These are phyloP conservation scores for Tylopilus felleus DNA, from an alignment of 768 basidiomycete species.

Conservation along the genomic window DNA sequence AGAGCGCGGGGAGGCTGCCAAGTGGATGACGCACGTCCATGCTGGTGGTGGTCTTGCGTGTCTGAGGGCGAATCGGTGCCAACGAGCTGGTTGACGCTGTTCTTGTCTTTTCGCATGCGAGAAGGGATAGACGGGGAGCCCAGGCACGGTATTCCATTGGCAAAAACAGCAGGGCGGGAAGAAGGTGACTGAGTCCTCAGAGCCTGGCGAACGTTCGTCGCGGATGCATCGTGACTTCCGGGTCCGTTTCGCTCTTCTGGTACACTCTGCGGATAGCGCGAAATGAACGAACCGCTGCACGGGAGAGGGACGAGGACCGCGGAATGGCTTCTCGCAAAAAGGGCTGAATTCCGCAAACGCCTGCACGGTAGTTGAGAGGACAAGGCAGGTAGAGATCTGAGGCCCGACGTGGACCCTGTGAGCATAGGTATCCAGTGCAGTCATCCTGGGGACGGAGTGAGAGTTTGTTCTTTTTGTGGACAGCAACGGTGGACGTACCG, in stretches of 20 bases:
- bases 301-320: neutral
- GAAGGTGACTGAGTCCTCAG: neutral
- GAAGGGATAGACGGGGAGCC: neutral
- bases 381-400: slow-evolving; percentile 41
- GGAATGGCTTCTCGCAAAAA: slow-evolving; percentile 9
- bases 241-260: slow-evolving; percentile 1
- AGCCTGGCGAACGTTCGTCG: neutral
- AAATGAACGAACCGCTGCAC: slow-evolving; percentile 3
- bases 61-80: slow-evolving; percentile 4
- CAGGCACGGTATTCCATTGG: neutral
- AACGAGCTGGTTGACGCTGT: slow-evolving; percentile 2
- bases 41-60: slow-evolving; percentile 7
- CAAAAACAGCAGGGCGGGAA: neutral
- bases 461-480: neutral
- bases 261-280: neutral
- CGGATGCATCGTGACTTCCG: neutral
- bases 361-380: slow-evolving; percentile 31
- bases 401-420: slow-evolving; percentile 77
- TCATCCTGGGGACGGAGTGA: slow-evolving; percentile 54
- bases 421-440: slow-evolving; percentile 72
- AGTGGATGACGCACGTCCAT: neutral
- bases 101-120: slow-evolving; percentile 1
- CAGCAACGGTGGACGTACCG: slow-evolving; percentile 35
- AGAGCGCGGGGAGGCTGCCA: neutral
- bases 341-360: slow-evolving; percentile 13